Percentiles rank a stretch among this genome's conserved stretches.
Conservation (phyloP, 371 early-diverging fungal species). For the Saksenaea vasiformis region DNA sequence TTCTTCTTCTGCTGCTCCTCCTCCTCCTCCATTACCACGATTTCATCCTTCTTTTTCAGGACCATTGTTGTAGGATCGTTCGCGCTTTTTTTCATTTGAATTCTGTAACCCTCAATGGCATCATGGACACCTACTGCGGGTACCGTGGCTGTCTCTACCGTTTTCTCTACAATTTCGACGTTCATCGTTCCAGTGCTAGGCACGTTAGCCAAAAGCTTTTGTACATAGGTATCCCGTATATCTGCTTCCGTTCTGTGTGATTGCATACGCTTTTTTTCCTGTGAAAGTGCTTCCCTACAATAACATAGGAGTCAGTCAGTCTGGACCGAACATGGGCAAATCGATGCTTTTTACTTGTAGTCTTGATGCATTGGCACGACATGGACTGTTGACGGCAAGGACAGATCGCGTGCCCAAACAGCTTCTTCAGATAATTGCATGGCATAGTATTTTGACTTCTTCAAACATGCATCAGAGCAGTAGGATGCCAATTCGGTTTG, state of each 20-base stretch:
- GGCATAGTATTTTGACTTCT: constrained; percentile 60
- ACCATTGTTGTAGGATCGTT: constrained; percentile 38
- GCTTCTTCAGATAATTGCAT: constrained; percentile 70
- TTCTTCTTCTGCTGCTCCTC: constrained; percentile 2
- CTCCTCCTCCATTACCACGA: not conserved
- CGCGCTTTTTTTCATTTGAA: constrained; percentile 18
- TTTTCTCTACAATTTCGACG: constrained; percentile 37
- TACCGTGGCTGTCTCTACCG: not conserved
- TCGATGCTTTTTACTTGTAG: constrained; percentile 33
- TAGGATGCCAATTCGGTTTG: constrained; percentile 58
- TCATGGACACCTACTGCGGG: constrained; percentile 28
- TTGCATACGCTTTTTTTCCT: constrained; percentile 19
- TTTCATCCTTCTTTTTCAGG: constrained; percentile 17
- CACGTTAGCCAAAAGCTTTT: constrained; percentile 31
- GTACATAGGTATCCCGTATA: constrained; percentile 40
- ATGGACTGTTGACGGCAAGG: constrained; percentile 17
- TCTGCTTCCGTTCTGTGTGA: constrained; percentile 14
- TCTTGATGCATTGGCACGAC: constrained; percentile 32
- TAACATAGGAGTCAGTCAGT: not conserved
- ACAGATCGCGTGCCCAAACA: constrained; percentile 51
- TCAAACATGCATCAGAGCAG: constrained; percentile 65
- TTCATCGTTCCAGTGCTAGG: constrained; percentile 16
- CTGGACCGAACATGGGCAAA: not conserved
- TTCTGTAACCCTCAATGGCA: constrained; percentile 48
- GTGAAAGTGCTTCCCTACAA: constrained; percentile 29